A percentile compares a stretch with the other conserved stretches of the same genome.
These are phyloP conservation scores for Fagopyrum esculentum DNA, from an alignment of 148 eudicot genomes.

Conservation along the genomic window DNA sequence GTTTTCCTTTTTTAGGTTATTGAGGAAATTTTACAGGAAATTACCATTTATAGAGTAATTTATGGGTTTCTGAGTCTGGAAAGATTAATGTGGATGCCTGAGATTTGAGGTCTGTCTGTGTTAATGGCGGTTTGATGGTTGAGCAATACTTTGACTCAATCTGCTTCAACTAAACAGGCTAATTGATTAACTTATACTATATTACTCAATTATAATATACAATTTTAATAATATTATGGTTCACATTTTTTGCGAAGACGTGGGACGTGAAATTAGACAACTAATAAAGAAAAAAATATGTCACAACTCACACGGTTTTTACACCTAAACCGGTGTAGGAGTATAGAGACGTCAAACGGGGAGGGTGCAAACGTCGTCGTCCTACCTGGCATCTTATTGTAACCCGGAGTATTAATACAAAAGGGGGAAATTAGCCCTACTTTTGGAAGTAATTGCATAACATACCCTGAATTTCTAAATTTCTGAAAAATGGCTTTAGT, in stretches of 20 bases:
- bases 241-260: conserved; percentile 1
- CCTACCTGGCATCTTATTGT: too few species aligned
- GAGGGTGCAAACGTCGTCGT: too few species aligned
- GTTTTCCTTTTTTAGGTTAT: neutral
- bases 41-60: neutral
- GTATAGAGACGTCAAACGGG: too few species aligned
- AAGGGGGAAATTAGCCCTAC: too few species aligned
- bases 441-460: too few species aligned
- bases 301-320: neutral
- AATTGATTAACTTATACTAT: neutral
- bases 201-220: neutral
- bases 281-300: neutral
- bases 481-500: too few species aligned
- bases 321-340: neutral
- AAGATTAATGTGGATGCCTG: neutral
- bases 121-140: conserved; percentile 1
- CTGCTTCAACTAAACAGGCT: neutral
- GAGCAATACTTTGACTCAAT: conserved; percentile 10
- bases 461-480: too few species aligned
- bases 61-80: neutral
- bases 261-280: conserved; percentile 10
- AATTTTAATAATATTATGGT: neutral
- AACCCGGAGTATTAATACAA: too few species aligned
- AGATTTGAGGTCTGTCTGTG: neutral
- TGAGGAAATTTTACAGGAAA: neutral